phyloP scores from a whole-genome alignment of 352 stramenopile species.

The Blastocystis sp. region DNA sequence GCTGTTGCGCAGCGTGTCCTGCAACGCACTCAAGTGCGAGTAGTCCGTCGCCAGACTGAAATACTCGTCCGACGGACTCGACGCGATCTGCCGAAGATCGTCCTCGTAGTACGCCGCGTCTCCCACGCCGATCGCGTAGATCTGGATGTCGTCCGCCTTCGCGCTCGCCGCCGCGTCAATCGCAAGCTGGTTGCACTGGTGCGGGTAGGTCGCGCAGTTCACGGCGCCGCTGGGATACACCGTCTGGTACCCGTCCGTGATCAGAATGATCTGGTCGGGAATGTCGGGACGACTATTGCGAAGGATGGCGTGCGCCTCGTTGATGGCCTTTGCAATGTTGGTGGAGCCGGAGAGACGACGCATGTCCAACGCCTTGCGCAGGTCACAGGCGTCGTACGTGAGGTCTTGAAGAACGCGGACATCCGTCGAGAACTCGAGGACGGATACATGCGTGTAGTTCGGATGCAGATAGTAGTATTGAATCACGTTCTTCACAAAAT shows the following conservation, averaged over 20 bases:
- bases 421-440: constrained; percentile 28
- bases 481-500: constrained; percentile 47
- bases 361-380: constrained; percentile 14
- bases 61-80: constrained; percentile 14
- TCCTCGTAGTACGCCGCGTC: constrained; percentile 39
- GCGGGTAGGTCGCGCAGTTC: not conserved
- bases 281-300: constrained; percentile 31
- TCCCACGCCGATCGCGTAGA: constrained; percentile 36
- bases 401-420: constrained; percentile 21
- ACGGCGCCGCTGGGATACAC: not conserved
- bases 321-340: constrained; percentile 43
- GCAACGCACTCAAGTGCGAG: not conserved
- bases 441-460: constrained; percentile 31
- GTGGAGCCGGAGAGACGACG: constrained; percentile 4
- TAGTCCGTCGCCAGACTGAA: constrained; percentile 48
- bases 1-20: constrained; percentile 26
- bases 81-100: constrained; percentile 1
- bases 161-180: constrained; percentile 11
- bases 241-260: constrained; percentile 46
- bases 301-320: not conserved
- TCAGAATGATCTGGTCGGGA: constrained; percentile 47
- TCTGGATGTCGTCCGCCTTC: constrained; percentile 49
- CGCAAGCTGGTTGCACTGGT: constrained; percentile 29
- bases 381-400: constrained; percentile 41
- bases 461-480: constrained; percentile 50